Base-by-base conservation (phyloP, 139 green algal genomes). In the Pseudopediastrum boryanum region DNA sequence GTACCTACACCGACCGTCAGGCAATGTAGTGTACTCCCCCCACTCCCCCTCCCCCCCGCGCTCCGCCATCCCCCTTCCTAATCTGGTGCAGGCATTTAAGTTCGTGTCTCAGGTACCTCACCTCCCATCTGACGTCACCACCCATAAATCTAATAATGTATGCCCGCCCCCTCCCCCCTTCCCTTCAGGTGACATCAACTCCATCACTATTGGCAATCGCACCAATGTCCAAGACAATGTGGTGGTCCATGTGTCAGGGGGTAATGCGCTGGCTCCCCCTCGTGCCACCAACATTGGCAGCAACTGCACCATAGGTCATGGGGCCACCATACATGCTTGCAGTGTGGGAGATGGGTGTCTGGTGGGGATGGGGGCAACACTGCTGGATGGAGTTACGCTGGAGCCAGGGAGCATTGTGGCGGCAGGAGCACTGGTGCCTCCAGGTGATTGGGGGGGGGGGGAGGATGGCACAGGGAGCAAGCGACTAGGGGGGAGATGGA, bases 151-250 rank as follows among this genome's bases (percentile, higher is more conserved):
- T n/a, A n/a, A n/a, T n/a, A n/a, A n/a, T n/a, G n/a, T n/a, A n/a
- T n/a, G n/a, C n/a, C 25, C 19, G 4, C 13, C 59, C 13, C 54
- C 54, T 35, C 36, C 66, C 29, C 33, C n/a, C 6, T 23, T 48
- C 4, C 33, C 58, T 50, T 43, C 82, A 96, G 93, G 91, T 13
- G 96, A 99, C 77, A 94, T 99, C 19, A 98, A 98, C 84, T 78
- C 72, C 73, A 95, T 99, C 39, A 76, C 52, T 2, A 80, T 99
- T 2, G 95, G 94, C 9, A 77, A 86, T 36, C 93, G 90, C 76
- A 96, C 90, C 68, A 97, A 94, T 84, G 93, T 99, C 54, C 90
- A 95, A 82, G 96, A 99, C 79, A 93, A 94, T 36, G 90, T 80
- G 2, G 70, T 98, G 1, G 80, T 99, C 8, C 96, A 99, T 70